Base-by-base conservation (phyloP, 2,329 filamentous ascomycete genomes). In the Neopestalotiopsis rosae region DNA sequence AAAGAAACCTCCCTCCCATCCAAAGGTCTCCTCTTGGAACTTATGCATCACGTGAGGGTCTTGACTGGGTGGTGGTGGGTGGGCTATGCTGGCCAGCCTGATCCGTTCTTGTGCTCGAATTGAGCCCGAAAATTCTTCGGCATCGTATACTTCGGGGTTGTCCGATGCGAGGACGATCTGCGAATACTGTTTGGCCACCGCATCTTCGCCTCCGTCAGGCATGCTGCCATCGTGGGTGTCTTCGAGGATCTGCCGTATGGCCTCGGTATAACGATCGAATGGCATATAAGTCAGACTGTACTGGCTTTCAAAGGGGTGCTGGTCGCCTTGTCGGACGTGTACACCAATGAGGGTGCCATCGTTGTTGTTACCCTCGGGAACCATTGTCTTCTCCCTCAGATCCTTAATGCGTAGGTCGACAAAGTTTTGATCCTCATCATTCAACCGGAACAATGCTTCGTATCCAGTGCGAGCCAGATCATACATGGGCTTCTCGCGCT, bases 1-100 rank as follows among this genome's bases (percentile, higher is more conserved):
- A 80, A 92, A 97, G 83, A 97, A 97, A 1, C 94, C 94, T 20
- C 94, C 94, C 78, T 97, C 94, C 94, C 94, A 97, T 38, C 94
- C 94, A 56, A 93, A 90, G 1, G 90, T 88, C 76, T 94, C 91
- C 69, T 94, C 92, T 45, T 92, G 86, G 77, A 92, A 93, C 73
- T 88, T 89, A 72, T 87, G 86, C 76, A 92, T 88, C 6, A 86
- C 82, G 12, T 82, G 81, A 30, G 81, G 80, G 70, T 88, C 81
- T 3, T 80, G 77, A 58, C 78, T 80, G 69, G 76, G 80, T 72
- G 79, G 79, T 74, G 83, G 75, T 45, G 82, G 78, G 28, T 82
- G 80, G 34, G 83, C 78, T 76, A 92, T 93, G 65, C 89, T 90
- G 9, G 93, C 92, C 6, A 97, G 87, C 28, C 90, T 88, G 77